Evolutionary conservation across 129 eudicot genomes (phyloP).

Genomic region (Gnaphalium uliginosum): DNA sequence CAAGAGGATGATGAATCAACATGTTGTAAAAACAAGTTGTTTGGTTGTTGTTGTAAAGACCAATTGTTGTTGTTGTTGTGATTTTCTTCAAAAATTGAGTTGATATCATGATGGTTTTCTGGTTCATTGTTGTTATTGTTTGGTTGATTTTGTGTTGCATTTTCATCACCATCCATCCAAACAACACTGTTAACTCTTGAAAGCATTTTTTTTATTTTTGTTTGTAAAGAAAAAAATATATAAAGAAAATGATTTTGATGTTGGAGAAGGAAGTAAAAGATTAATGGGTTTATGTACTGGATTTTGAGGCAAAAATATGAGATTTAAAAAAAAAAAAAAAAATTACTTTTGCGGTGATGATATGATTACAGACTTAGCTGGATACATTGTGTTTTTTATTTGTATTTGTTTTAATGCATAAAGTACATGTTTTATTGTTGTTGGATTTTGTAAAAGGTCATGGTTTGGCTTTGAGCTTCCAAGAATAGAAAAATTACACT

Average conservation of each 20-base stretch:
- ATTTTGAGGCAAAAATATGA: conserved; percentile 17
- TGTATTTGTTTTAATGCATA: not conserved
- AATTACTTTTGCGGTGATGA: conserved; percentile 27
- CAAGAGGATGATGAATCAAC: conserved; percentile 68
- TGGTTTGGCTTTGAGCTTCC: not conserved
- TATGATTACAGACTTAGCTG: conserved; percentile 13
- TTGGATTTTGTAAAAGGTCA: not conserved
- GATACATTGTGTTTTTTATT: not conserved
- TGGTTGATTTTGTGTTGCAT: conserved; percentile 30
- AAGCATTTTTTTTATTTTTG: conserved; percentile 28
- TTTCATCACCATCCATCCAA: conserved; percentile 57
- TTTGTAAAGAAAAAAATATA: too few species aligned
- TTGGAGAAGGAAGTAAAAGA: conserved; percentile 20
- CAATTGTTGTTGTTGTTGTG: conserved; percentile 35
- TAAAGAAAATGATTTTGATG: conserved; percentile 22
- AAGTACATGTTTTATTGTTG: not conserved
- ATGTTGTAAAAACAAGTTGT: conserved; percentile 38
- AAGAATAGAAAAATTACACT: not conserved
- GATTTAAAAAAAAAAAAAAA: conserved; percentile 19
- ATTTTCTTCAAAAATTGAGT: conserved; percentile 59
- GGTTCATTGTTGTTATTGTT: conserved; percentile 22
- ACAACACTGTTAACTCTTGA: conserved; percentile 46
- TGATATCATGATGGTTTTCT: conserved; percentile 42
- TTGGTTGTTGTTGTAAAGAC: conserved; percentile 23
- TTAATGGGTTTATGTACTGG: conserved; percentile 23